Evolutionary conservation across 108 stramenopile species (phyloP).

Genomic region (Nitzschia putrida): DNA sequence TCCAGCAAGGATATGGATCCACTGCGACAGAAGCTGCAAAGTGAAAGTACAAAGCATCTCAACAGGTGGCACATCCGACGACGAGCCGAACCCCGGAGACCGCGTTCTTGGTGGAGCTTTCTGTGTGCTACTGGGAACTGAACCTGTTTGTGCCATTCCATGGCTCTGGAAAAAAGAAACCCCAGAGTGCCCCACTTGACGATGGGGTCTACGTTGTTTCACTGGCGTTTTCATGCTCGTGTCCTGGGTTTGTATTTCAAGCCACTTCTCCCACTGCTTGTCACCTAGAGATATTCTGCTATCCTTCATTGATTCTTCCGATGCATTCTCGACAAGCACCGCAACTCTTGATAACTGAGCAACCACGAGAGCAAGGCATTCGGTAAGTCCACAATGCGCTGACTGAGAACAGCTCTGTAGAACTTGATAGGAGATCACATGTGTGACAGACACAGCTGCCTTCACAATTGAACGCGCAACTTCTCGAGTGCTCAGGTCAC

Average conservation of each 20-base stretch:
- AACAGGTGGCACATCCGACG: too few relatives aligned
- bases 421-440: constrained; percentile 40
- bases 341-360: constrained; percentile 7
- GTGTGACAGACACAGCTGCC: constrained; percentile 25
- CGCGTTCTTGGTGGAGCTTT: constrained; percentile 13
- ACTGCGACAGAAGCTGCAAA: constrained; percentile 41
- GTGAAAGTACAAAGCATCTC: neutral
- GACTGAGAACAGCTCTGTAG: neutral
- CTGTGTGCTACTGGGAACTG: constrained; percentile 10
- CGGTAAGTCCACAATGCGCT: neutral
- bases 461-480: constrained; percentile 33
- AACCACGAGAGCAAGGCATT: constrained; percentile 24
- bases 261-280: constrained; percentile 28
- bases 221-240: neutral
- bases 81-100: too few relatives aligned
- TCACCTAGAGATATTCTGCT: neutral
- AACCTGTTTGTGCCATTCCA: constrained; percentile 6
- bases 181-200: constrained; percentile 26
- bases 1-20: constrained; percentile 44
- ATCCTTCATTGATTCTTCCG: too few relatives aligned
- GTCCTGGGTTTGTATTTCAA: neutral
- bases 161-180: constrained; percentile 18
- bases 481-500: constrained; percentile 29
- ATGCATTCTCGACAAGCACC: constrained; percentile 2
- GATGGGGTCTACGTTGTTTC: neutral